Evolutionary conservation across 176 grass and related monocot genomes (phyloP), one percentile per base, ranked within the genome.

Genomic region (Carex cristatella): DNA sequence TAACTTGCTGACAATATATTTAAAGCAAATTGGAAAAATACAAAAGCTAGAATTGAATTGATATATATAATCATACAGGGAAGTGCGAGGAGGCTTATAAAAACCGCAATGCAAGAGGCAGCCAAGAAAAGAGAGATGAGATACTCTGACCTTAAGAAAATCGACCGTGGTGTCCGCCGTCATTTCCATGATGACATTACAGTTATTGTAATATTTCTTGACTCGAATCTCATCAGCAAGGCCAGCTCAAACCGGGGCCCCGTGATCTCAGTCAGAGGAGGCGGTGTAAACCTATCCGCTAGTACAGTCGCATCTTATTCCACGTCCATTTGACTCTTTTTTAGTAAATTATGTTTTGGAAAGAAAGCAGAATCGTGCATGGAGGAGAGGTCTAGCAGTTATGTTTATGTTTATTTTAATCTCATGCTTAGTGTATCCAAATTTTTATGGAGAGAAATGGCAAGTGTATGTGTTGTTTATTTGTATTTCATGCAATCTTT

Each of bases 51-150:
- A 55, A 5, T 18, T 62, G 44, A 86, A 7, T 88, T 16, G n/a
- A 48, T 42, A 18, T 77, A 7, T 88, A 14, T 57, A 76, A 65
- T 93, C 62, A 70, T 72, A 30, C 92, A 98, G 95, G 95, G 95
- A 74, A 89, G 92, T 40, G 95, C 95, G 51, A 92, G 91, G 73
- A 93, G 83, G 85, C 91, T 98, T 37, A 84, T 98, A 55, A 94
- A 91, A 86, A 44, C 80, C 35, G 91, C 91, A 15, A 75, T 94
- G 19, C 92, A 94, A 83, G 84, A 57, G 84, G 95, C 95, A 65
- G 95, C 95, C 19, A 98, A 93, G 80, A 98, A 94, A 87, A 91
- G 95, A 83, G 95, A 98, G 88, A 98, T 98, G 95, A 87, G 95
- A 40, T 98, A 98, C 60, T 98, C 95, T 0, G 95, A 98, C 84